Evolutionary conservation across 441 rosid species (phyloP), one percentile per base, ranked within the genome.

Genomic region (Heliophila coronopifolia): DNA sequence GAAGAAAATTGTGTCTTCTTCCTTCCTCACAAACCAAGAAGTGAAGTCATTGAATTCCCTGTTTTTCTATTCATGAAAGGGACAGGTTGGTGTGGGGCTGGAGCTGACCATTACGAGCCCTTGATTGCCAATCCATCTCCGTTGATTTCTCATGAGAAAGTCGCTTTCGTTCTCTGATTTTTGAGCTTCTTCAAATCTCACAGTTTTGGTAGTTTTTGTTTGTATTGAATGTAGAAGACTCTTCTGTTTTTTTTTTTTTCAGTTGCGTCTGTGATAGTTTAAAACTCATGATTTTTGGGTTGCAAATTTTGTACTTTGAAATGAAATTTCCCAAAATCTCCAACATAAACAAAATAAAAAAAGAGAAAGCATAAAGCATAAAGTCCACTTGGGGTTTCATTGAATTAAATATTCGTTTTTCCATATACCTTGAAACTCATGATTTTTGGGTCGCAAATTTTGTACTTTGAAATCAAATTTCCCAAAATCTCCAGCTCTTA

Each of bases 31-130:
- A 79, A 71, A 23, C 98, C 98, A 16, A 75, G 96, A 50, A 77
- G 86, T 36, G 90, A 83, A 66, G 79, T 91, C 45, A 69, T 66
- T 33, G 86, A 73, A 36, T 81, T 80, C 34, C 98, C 96, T 7
- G 64, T 84, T 49, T 91, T 91, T 72, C 69, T 91, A 1, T 83
- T 91, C 66, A 91, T 91, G 96, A 91, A 91, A 74, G 98, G 98
- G 68, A 84, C 98, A 63, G 98, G 96, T 15, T 91, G 98, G 98
- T 87, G 95, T 34, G 95, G 86, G 20, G 98, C 89, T 0, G 98
- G 96, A 41, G 98, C 95, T 8, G 98, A 91, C 68, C 98, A 87
- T 63, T 91, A 91, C 16, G 98, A 91, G 59, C 98, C 98, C 5
- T 65, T 91, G 70, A 72, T 87, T 3, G 95, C 95, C n/a, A 74